A percentile compares a stretch with the other conserved stretches of the same genome.
phyloP scores from a whole-genome alignment of 192 early-diverging fungal genomes.

The Coemansia aciculifera region DNA sequence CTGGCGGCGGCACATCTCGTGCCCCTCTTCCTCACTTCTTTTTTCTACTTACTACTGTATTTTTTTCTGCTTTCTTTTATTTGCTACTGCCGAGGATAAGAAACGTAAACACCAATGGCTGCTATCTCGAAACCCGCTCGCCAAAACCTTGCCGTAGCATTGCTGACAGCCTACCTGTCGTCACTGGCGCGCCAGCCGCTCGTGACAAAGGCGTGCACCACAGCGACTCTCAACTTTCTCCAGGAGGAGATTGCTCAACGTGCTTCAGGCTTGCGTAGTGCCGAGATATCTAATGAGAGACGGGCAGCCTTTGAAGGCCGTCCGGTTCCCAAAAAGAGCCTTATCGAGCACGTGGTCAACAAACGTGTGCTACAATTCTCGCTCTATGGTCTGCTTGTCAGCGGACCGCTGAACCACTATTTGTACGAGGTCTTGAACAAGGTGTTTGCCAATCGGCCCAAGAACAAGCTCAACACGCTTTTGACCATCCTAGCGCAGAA shows the following conservation, averaged over 20 bases:
- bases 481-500: conserved; percentile 73
- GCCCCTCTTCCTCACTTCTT: neutral
- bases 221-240: conserved; percentile 70
- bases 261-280: conserved; percentile 58
- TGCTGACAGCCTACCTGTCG: conserved; percentile 64
- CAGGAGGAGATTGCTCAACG: conserved; percentile 78
- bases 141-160: conserved; percentile 39
- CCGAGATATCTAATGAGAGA: conserved; percentile 46
- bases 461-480: conserved; percentile 63
- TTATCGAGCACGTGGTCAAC: conserved; percentile 52
- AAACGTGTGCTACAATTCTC: conserved; percentile 78
- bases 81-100: neutral
- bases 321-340: conserved; percentile 17
- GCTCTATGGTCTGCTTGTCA: conserved; percentile 76
- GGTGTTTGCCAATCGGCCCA: conserved; percentile 69
- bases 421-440: conserved; percentile 76
- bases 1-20: neutral
- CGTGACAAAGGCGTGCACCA: conserved; percentile 77
- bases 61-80: neutral
- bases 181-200: conserved; percentile 67
- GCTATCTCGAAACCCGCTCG: conserved; percentile 46
- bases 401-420: conserved; percentile 80
- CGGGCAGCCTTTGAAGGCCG: conserved; percentile 40
- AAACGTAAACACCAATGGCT: conserved; percentile 30
- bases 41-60: neutral